A percentile compares a stretch with the other conserved stretches of the same genome.
Conservation (phyloP, 2,329 filamentous ascomycete species). For the Xylariaceae sp. region DNA sequence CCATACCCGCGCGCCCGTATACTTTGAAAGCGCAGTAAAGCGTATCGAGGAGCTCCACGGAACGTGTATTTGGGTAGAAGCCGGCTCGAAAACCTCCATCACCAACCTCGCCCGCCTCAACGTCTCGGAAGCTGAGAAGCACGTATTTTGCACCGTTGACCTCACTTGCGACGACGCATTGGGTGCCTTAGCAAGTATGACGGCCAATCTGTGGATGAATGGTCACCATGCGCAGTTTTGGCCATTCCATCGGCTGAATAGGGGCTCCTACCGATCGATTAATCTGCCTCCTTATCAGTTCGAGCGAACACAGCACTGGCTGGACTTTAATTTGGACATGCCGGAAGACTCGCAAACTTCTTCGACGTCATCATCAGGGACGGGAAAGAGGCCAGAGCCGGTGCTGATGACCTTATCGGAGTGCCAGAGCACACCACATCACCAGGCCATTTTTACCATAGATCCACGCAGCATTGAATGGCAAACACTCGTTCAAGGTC, state of each 20-base stretch:
- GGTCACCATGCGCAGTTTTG: conserved; percentile 29
- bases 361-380: background rate
- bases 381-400: background rate
- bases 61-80: background rate
- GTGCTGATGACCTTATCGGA: background rate
- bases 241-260: conserved; percentile 27
- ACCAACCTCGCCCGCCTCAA: background rate
- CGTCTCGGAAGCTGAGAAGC: background rate
- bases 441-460: background rate
- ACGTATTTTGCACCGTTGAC: background rate
- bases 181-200: conserved; percentile 3
- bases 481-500: background rate
- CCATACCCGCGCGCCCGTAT: background rate
- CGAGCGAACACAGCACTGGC: conserved; percentile 32
- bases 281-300: conserved; percentile 36
- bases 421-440: background rate
- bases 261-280: conserved; percentile 17
- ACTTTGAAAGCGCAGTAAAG: background rate
- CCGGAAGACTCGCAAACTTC: background rate
- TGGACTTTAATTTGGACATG: background rate
- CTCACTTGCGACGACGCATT: background rate
- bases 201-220: conserved; percentile 28
- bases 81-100: background rate
- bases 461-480: background rate
- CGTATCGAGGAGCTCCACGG: background rate